Conservation (phyloP, 139 green algal species). For the Desmodesmus armatus region DNA sequence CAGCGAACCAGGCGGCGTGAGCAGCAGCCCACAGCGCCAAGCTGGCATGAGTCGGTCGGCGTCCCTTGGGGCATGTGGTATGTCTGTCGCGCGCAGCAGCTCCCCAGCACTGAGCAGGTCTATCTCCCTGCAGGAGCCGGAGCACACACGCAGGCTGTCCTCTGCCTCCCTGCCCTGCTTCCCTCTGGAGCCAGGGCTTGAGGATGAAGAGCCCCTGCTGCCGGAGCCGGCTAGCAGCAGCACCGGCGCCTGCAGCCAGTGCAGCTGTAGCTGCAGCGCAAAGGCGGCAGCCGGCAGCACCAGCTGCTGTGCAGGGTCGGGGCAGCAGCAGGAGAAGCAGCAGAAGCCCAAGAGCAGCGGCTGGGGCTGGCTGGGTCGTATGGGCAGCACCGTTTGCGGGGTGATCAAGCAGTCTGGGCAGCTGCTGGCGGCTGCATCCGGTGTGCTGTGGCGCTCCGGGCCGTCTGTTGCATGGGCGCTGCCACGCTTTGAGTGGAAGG, state of each 20-base stretch:
- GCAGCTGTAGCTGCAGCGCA: background rate
- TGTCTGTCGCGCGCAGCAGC: background rate
- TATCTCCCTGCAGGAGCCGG: background rate
- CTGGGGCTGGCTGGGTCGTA: background rate
- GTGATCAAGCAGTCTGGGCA: background rate
- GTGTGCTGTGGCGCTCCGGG: constrained; percentile 11
- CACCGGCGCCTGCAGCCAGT: background rate
- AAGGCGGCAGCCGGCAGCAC: background rate
- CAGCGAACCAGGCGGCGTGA: constrained; percentile 16
- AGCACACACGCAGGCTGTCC: too few relatives aligned
- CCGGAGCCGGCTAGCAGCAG: background rate
- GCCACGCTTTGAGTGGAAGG: constrained; percentile 27
- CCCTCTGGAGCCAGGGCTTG: background rate
- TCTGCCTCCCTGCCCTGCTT: too few relatives aligned
- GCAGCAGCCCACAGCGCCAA: too few relatives aligned
- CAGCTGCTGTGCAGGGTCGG: background rate
- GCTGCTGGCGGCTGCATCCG: constrained; percentile 25
- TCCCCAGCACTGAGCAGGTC: background rate
- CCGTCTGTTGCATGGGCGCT: constrained; percentile 25
- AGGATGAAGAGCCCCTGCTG: background rate
- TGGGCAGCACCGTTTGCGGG: background rate
- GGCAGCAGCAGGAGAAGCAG: background rate
- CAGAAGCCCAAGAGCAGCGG: constrained; percentile 5
- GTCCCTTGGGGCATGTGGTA: background rate
- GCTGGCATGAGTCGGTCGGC: background rate